Evolutionary conservation across 345 rosid species (phyloP), one percentile per base, ranked within the genome.

Genomic region (Syzygium jambos): DNA sequence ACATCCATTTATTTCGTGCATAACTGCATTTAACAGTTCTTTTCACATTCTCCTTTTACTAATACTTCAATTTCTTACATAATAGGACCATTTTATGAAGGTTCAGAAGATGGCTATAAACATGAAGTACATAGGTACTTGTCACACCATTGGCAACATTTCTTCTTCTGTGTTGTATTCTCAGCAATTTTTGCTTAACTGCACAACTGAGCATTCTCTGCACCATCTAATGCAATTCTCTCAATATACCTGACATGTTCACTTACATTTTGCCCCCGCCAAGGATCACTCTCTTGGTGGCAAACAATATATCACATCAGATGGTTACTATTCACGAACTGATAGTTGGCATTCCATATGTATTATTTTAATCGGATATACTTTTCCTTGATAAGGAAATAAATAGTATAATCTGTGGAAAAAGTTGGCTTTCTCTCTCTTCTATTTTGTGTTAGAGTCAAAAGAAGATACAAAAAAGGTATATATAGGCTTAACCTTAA

Each of bases 71-170:
- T 89, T 56, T 84, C 78, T 83, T 17, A 55, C 90, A 87, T 83
- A 78, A 77, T 94, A 95, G 99, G 97, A 96, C 78, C 96, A 96
- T 88, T 96, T 97, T 80, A 90, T 94, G 30, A 91, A 94, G 85
- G 92, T 89, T 90, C 91, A 86, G 87, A 94, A 94, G 93, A 94
- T 94, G 95, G 90, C 91, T 13, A 86, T 94, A 93, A 94, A 93
- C 89, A 94, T 96, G 98, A 97, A 97, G 91, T 96, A 97, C 90
- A 97, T 97, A 87, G 99, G 98, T 97, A 95, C 56, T 43, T 86
- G 53, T 43, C 22, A 29, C 1, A 14, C 22, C 57, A 52, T 61
- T 23, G 5, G 41, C 27, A 11, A 85, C 51, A 22, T 25, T 34
- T 51, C 53, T 41, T 27, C 30, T 85, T 19, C 25, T 78, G 8